Conservation (phyloP, 2,329 filamentous ascomycete genomes). For the Sarocladiaceae sp. region DNA sequence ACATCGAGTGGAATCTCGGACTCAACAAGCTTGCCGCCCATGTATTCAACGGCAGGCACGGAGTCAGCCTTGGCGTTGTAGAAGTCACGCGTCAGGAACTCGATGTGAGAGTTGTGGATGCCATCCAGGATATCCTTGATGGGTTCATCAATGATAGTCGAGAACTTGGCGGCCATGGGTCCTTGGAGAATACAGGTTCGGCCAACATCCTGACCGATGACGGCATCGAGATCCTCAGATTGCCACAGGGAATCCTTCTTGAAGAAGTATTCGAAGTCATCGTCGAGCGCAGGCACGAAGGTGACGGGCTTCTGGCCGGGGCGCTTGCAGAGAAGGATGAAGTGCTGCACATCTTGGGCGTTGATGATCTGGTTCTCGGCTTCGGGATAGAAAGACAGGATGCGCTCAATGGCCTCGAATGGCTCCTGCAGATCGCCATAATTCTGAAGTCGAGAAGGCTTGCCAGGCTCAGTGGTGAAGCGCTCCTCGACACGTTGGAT, state of each 20-base stretch:
- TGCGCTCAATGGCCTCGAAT: constrained; percentile 68
- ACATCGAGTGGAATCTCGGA: constrained; percentile 66
- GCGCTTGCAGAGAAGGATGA: constrained; percentile 85
- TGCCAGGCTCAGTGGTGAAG: constrained; percentile 67
- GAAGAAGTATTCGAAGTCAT: constrained; percentile 99
- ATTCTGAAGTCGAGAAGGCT: constrained; percentile 79
- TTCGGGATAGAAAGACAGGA: constrained; percentile 78
- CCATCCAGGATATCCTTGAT: constrained; percentile 91
- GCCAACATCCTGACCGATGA: constrained; percentile 92
- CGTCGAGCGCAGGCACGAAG: constrained; percentile 91
- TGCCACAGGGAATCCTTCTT: constrained; percentile 99
- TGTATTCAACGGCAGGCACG: constrained; percentile 88
- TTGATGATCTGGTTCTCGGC: constrained; percentile 90
- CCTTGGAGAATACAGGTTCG: constrained; percentile 95
- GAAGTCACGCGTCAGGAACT: constrained; percentile 68
- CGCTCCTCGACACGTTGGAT: constrained; percentile 96
- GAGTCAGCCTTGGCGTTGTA: constrained; percentile 67
- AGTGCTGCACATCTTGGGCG: constrained; percentile 96
- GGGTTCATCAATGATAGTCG: constrained; percentile 83
- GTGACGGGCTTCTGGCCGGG: constrained; percentile 93
- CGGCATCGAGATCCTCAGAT: constrained; percentile 92
- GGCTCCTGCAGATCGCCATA: constrained; percentile 84
- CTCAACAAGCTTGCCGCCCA: constrained; percentile 80
- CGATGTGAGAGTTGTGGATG: constrained; percentile 84
- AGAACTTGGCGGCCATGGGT: constrained; percentile 86